Conservation (phyloP, 2,329 filamentous ascomycete genomes). For the Aaosphaeria arxii region DNA sequence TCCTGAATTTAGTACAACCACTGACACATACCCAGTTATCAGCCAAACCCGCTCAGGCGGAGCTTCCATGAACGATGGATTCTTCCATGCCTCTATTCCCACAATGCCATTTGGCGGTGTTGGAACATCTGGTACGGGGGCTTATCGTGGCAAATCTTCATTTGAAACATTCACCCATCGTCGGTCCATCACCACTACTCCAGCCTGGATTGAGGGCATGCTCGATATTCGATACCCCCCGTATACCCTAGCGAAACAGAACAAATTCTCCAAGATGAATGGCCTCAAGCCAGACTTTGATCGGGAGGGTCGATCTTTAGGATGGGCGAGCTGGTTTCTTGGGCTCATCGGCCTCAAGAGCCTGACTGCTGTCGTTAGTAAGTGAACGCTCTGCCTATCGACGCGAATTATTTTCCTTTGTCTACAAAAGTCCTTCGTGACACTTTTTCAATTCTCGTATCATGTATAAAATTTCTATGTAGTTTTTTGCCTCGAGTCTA, state of each 20-base stretch:
- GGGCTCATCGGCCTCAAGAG: constrained; percentile 28
- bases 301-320: constrained; percentile 47
- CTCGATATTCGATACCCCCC: constrained; percentile 66
- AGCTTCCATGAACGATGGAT: constrained; percentile 55
- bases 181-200: constrained; percentile 59
- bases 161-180: constrained; percentile 68
- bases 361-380: constrained; percentile 28
- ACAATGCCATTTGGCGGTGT: constrained; percentile 81
- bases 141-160: constrained; percentile 73
- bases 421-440: neutral
- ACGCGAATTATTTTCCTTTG: neutral
- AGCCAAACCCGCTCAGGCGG: constrained; percentile 50
- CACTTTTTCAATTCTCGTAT: neutral
- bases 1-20: no score
- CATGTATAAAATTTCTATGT: neutral
- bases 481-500: neutral
- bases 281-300: constrained; percentile 59
- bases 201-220: constrained; percentile 64
- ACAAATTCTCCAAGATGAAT: constrained; percentile 50
- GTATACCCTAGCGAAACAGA: constrained; percentile 54
- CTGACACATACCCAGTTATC: constrained; percentile 33
- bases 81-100: constrained; percentile 67
- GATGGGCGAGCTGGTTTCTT: constrained; percentile 32
- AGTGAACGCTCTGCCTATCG: constrained; percentile 13
- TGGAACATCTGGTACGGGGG: constrained; percentile 71